A percentile compares a stretch with the other conserved stretches of the same genome.
Evolutionary conservation across 768 basidiomycete species (phyloP).

Genomic region (Royoungia palumana): DNA sequence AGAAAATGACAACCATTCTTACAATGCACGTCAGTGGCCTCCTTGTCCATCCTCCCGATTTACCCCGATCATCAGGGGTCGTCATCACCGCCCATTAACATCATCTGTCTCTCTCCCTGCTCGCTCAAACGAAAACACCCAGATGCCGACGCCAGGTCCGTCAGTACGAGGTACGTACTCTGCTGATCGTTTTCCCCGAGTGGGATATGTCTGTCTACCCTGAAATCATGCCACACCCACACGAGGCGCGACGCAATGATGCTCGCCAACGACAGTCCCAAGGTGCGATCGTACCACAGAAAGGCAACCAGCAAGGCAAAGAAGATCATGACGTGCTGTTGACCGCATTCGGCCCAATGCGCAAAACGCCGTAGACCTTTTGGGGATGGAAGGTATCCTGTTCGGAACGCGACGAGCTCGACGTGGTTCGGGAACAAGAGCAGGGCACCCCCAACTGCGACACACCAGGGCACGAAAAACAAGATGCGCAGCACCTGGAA

Average conservation of each 20-base stretch:
- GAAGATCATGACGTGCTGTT: slow-evolving; percentile 35
- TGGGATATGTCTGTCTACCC: slow-evolving; percentile 20
- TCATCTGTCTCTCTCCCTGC: not conserved
- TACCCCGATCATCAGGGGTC: too few relatives aligned
- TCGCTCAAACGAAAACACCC: not conserved
- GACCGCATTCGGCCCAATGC: slow-evolving; percentile 36
- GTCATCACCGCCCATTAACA: not conserved
- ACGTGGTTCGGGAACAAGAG: slow-evolving; percentile 28
- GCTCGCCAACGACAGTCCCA: slow-evolving; percentile 22
- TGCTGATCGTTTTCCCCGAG: slow-evolving; percentile 35
- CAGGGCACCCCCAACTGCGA: slow-evolving; percentile 32
- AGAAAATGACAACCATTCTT: too few relatives aligned
- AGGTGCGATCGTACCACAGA: slow-evolving; percentile 16
- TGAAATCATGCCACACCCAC: slow-evolving; percentile 29
- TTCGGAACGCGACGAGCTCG: slow-evolving; percentile 26
- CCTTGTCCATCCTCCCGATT: too few relatives aligned
- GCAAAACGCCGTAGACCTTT: slow-evolving; percentile 37
- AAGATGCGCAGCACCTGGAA: slow-evolving; percentile 11
- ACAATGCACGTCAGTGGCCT: too few relatives aligned
- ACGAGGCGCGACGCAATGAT: slow-evolving; percentile 20
- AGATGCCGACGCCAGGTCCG: slow-evolving; percentile 12
- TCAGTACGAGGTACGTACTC: slow-evolving; percentile 32
- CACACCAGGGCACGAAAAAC: slow-evolving; percentile 37
- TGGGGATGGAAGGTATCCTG: slow-evolving; percentile 28
- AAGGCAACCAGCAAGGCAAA: slow-evolving; percentile 18